Base-by-base conservation (phyloP, 371 early-diverging fungal genomes). In the Mucor racemosus region DNA sequence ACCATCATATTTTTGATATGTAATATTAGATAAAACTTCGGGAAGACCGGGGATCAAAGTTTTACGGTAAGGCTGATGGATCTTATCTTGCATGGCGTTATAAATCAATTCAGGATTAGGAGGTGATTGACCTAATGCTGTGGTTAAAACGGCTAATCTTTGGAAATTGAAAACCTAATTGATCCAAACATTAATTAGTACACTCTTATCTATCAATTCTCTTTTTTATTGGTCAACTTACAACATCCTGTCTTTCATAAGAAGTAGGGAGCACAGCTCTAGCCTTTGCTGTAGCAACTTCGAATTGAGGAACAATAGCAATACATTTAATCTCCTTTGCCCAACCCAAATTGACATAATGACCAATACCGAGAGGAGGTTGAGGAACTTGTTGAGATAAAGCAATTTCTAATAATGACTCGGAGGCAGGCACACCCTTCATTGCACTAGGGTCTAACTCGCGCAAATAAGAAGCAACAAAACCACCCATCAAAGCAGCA, bases 41-140 rank as follows among this genome's bases (percentile, higher is more conserved):
- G 92, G 80, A 57, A 99, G 82, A 31, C 99, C 99, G 17, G 99
- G 99, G 57, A 91, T 84, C 88, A 99, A 82, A 62, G 91, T 89
- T 71, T 88, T 91, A 39, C 98, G 86, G 77, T 97, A 96, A 15
- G 92, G 94, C 78, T 99, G 99, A 78, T 99, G 99, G 36, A 98
- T 78, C 68, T 88, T 87, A 78, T 99, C 99, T 69, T 90, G 91
- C 95, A 99, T 96, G 9, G 97, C 94, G 57, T 93, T 90, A 71
- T 85, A 90, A 66, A 99, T 90, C 56, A 93, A 72, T 66, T 90
- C 88, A 3, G 90, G 84, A 68, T 90, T 80, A 21, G 87, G 89
- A 13, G 88, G 88, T 6, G 86, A 78, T 55, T 81, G 82, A 40
- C 91, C 87, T 40, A 99, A 84, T 10, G 95, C 92, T 15, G 90